Evolutionary conservation across 1,139 yeast genomes (phyloP).

Genomic region (Hyphopichia burtonii): DNA sequence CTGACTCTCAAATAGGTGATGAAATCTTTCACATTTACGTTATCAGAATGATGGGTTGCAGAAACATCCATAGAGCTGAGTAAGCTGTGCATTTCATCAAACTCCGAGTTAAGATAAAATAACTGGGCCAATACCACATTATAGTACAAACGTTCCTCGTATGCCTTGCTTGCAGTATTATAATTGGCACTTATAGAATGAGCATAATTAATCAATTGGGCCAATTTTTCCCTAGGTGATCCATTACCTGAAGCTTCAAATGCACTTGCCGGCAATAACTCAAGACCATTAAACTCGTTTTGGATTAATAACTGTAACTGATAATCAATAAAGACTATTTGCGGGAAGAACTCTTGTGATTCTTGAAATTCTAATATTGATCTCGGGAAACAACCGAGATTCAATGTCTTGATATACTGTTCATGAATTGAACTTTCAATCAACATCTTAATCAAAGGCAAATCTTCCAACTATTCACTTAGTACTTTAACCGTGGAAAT

Average conservation of each 20-base stretch:
- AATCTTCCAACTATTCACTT: too few relatives aligned
- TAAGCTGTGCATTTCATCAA: conserved; percentile 19
- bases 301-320: conserved; percentile 36
- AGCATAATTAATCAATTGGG: conserved; percentile 29
- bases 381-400: conserved; percentile 41
- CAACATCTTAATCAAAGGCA: conserved; percentile 15
- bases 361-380: conserved; percentile 34
- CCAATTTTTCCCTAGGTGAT: conserved; percentile 23
- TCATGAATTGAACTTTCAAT: conserved; percentile 25
- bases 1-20: conserved; percentile 30
- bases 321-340: conserved; percentile 39
- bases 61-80: conserved; percentile 13
- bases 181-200: conserved; percentile 29
- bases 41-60: not conserved
- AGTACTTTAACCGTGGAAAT: too few relatives aligned
- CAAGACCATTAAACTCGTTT: conserved; percentile 30
- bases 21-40: not conserved
- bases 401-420: conserved; percentile 25
- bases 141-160: conserved; percentile 35
- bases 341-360: conserved; percentile 36
- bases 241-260: conserved; percentile 15
- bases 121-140: conserved; percentile 37
- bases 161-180: conserved; percentile 21
- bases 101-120: conserved; percentile 28
- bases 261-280: conserved; percentile 20